Conservation (phyloP, 2,329 filamentous ascomycete species). For the Exutisphaerella laricina region DNA sequence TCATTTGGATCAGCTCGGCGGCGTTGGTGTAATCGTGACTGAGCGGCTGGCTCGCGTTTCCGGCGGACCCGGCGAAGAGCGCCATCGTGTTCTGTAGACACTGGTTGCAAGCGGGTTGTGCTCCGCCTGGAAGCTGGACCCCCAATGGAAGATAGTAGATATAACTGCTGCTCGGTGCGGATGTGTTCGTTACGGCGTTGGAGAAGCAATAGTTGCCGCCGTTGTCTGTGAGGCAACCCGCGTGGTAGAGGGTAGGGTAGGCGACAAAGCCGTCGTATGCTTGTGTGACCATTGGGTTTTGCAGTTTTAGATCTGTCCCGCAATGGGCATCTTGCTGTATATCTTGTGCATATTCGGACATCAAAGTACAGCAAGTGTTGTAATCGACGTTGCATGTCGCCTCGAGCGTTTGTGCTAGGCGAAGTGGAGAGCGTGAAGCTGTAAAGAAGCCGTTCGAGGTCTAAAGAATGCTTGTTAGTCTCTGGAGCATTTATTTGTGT, state of each 20-base stretch:
- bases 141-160: slow-evolving; percentile 85
- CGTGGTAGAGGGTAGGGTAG: slow-evolving; percentile 73
- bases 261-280: slow-evolving; percentile 70
- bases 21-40: slow-evolving; percentile 63
- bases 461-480: slow-evolving; percentile 42
- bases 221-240: slow-evolving; percentile 67
- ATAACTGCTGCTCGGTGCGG: slow-evolving; percentile 65
- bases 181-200: slow-evolving; percentile 71
- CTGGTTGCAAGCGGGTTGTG: slow-evolving; percentile 65
- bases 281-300: slow-evolving; percentile 66
- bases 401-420: slow-evolving; percentile 72
- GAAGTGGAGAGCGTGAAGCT: slow-evolving; percentile 62
- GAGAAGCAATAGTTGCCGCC: slow-evolving; percentile 64
- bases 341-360: slow-evolving; percentile 59
- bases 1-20: slow-evolving; percentile 65
- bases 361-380: slow-evolving; percentile 58
- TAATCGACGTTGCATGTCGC: slow-evolving; percentile 66
- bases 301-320: slow-evolving; percentile 59
- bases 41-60: slow-evolving; percentile 61
- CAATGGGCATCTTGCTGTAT: slow-evolving; percentile 62
- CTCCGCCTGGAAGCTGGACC: slow-evolving; percentile 58
- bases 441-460: slow-evolving; percentile 82
- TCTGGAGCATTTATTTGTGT: no score
- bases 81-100: slow-evolving; percentile 79
- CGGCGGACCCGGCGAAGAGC: slow-evolving; percentile 66